phyloP scores from a whole-genome alignment of 192 early-diverging fungal species.

The Backusella tuberculispora region DNA sequence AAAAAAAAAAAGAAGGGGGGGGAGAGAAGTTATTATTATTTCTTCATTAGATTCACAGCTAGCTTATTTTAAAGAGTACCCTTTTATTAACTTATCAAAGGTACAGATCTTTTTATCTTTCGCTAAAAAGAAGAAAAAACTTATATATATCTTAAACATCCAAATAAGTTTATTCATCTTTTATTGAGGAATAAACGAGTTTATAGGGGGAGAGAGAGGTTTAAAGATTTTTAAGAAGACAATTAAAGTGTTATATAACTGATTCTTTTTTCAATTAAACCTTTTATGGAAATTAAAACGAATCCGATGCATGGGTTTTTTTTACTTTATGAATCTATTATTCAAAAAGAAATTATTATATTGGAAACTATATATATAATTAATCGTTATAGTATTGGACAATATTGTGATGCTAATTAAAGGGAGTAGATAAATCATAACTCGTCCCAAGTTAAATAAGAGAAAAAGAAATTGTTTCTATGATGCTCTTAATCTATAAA shows the following conservation, averaged over 20 bases:
- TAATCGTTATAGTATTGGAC: no score
- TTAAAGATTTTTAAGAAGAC: conserved; percentile 9
- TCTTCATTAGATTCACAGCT: not conserved
- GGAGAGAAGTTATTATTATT: not conserved
- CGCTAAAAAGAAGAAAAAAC: no score
- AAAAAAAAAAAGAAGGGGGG: not conserved
- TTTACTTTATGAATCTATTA: not conserved
- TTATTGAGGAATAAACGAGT: conserved; percentile 3
- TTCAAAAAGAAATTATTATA: no score
- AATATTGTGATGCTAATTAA: no score
- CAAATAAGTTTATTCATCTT: not conserved
- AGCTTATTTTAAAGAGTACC: conserved; percentile 7
- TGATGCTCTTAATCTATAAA: no score
- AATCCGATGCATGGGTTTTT: conserved; percentile 18
- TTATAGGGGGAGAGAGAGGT: not conserved
- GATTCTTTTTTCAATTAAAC: conserved; percentile 19
- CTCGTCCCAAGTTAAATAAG: no score
- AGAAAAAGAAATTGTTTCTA: no score
- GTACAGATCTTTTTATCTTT: not conserved
- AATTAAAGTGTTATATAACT: not conserved
- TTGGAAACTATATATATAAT: no score
- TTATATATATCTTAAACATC: no score
- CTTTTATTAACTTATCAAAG: not conserved
- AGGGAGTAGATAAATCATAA: no score
- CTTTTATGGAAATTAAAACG: conserved; percentile 17